Conservation (phyloP, 768 basidiomycete genomes). For the Austroboletus festivus region DNA sequence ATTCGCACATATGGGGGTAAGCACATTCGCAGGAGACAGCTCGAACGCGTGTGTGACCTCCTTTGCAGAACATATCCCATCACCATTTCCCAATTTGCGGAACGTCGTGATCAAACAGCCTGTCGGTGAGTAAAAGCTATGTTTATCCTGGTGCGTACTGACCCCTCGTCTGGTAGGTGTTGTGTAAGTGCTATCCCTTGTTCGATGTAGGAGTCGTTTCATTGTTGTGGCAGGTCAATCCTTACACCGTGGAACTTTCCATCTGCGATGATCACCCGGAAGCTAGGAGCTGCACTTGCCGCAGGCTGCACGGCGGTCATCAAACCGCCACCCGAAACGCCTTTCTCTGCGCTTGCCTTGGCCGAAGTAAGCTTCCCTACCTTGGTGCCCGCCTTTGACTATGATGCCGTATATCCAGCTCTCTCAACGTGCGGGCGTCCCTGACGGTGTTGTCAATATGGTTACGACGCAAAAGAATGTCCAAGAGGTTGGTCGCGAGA, state of each 20-base stretch:
- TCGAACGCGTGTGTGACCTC: not conserved
- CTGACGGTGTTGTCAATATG: slow-evolving; percentile 92
- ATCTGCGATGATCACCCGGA: slow-evolving; percentile 91
- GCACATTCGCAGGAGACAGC: slow-evolving; percentile 10
- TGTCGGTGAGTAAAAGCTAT: slow-evolving; percentile 51
- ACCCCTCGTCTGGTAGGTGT: slow-evolving; percentile 35
- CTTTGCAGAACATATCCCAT: slow-evolving; percentile 75
- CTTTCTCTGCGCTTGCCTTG: slow-evolving; percentile 87
- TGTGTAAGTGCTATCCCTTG: slow-evolving; percentile 35
- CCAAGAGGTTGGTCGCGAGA: slow-evolving; percentile 84
- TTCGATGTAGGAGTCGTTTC: not conserved
- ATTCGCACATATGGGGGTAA: slow-evolving; percentile 86
- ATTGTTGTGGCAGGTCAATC: slow-evolving; percentile 53
- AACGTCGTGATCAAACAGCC: slow-evolving; percentile 95
- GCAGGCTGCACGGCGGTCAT: slow-evolving; percentile 96
- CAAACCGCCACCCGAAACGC: slow-evolving; percentile 94
- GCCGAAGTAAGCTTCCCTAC: slow-evolving; percentile 58
- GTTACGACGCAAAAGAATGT: slow-evolving; percentile 87
- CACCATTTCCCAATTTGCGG: slow-evolving; percentile 61
- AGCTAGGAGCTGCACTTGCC: slow-evolving; percentile 83
- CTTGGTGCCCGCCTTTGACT: not conserved
- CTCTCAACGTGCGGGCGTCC: slow-evolving; percentile 84
- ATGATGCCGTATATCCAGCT: slow-evolving; percentile 45
- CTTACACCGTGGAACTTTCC: slow-evolving; percentile 93
- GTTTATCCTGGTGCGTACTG: slow-evolving; percentile 35